These are phyloP conservation scores for Haematococcus lacustris DNA, from an alignment of 139 green algal species.

Conservation along the genomic window DNA sequence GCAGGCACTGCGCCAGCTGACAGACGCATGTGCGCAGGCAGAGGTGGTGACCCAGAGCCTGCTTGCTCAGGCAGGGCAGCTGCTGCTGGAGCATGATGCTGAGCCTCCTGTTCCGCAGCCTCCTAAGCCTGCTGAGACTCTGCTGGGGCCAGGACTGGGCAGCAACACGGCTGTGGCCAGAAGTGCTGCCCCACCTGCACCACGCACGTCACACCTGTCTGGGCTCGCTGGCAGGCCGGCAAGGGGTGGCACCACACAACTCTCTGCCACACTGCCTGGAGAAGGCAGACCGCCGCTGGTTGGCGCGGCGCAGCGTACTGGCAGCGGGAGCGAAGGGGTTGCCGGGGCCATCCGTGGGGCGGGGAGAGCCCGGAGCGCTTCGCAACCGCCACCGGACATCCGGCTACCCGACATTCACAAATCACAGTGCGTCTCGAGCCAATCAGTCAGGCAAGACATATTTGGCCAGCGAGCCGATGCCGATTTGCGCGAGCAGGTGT, in stretches of 20 bases:
- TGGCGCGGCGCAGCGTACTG: too few species aligned
- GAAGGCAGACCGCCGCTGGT: too few species aligned
- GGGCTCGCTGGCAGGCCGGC: too few species aligned
- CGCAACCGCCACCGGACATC: too few species aligned
- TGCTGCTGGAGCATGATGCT: not conserved
- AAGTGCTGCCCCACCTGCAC: not conserved
- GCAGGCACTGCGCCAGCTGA: conserved; percentile 19
- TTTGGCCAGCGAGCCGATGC: not conserved
- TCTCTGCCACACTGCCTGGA: too few species aligned
- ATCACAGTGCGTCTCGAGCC: too few species aligned
- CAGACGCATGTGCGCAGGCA: conserved; percentile 15
- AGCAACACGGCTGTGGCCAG: not conserved
- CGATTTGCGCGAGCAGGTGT: conserved; percentile 2
- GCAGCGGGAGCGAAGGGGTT: too few species aligned
- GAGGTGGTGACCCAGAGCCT: conserved; percentile 22
- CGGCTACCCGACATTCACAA: too few species aligned
- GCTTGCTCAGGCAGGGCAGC: conserved; percentile 18
- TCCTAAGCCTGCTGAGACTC: not conserved
- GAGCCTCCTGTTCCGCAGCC: not conserved
- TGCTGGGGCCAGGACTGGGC: not conserved
- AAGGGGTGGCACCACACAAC: too few species aligned
- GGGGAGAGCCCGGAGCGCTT: too few species aligned
- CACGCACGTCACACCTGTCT: too few species aligned
- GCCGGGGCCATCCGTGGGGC: too few species aligned
- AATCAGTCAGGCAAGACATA: not conserved